Percentiles rank a stretch among this genome's conserved stretches.
phyloP scores from a whole-genome alignment of 208 protist genomes.

The Tetramitus jugosus region DNA sequence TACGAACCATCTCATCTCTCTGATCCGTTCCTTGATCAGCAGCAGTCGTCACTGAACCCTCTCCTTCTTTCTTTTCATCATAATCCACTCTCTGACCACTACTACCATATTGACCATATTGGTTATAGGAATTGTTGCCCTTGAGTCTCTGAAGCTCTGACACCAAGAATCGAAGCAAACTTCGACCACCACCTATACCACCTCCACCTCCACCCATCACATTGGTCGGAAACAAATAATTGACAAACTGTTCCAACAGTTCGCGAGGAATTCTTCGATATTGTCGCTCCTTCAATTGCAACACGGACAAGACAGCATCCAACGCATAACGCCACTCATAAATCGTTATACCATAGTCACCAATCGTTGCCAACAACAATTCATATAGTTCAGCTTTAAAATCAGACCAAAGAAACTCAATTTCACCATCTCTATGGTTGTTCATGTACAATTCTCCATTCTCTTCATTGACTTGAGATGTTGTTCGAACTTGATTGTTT shows the following conservation, averaged over 20 bases:
- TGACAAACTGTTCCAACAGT: neutral
- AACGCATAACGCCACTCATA: neutral
- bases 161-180: neutral
- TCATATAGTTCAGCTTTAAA: neutral
- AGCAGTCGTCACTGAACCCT: too few species aligned
- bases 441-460: too few species aligned
- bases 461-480: too few species aligned
- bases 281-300: slow-evolving; percentile 3
- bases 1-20: neutral
- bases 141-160: neutral
- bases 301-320: neutral
- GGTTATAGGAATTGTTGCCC: neutral
- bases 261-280: slow-evolving; percentile 9
- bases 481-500: too few species aligned
- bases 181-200: neutral
- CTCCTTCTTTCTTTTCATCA: neutral
- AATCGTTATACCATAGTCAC: neutral
- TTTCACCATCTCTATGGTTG: too few species aligned
- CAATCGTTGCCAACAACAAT: neutral
- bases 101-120: neutral
- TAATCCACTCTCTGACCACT: neutral
- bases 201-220: too few species aligned
- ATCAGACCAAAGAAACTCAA: neutral
- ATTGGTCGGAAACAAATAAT: neutral
- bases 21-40: neutral